Evolutionary conservation across 768 basidiomycete species (phyloP).

Genomic region (Epithele typhae): DNA sequence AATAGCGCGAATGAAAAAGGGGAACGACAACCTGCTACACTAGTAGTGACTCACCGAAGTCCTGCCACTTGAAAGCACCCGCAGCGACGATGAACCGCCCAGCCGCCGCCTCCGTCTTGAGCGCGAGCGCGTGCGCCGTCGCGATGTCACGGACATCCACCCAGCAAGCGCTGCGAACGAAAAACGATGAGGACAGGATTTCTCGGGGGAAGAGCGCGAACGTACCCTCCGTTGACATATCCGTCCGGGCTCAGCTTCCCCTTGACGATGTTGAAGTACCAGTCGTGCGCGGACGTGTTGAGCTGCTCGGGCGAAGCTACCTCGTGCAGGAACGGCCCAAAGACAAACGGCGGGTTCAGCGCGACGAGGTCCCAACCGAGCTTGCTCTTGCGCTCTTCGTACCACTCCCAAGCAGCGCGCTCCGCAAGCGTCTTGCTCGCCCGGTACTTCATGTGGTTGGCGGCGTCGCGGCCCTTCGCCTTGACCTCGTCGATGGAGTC

Average conservation of each 20-base stretch:
- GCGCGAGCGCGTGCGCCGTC: slow-evolving; percentile 46
- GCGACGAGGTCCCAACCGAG: slow-evolving; percentile 27
- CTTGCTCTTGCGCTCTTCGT: slow-evolving; percentile 1
- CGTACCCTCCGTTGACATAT: too few species aligned
- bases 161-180: too few species aligned
- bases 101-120: slow-evolving; percentile 46
- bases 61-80: slow-evolving; percentile 23
- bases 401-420: slow-evolving; percentile 41
- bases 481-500: slow-evolving; percentile 39
- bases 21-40: too few species aligned
- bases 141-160: slow-evolving; percentile 56
- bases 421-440: slow-evolving; percentile 64
- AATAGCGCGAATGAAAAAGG: too few species aligned
- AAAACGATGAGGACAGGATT: too few species aligned
- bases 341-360: slow-evolving; percentile 47
- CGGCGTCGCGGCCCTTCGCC: slow-evolving; percentile 45
- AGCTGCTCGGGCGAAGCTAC: slow-evolving; percentile 29
- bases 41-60: slow-evolving; percentile 14
- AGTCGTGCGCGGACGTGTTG: neutral
- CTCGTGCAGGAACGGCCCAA: slow-evolving; percentile 29
- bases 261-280: too few species aligned
- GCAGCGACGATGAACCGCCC: slow-evolving; percentile 52
- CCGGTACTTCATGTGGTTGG: slow-evolving; percentile 41
- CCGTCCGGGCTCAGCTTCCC: too few species aligned
- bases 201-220: too few species aligned